Evolutionary conservation across 805 yeast genomes (phyloP).

Genomic region (Maudiozyma serrabonitensis): DNA sequence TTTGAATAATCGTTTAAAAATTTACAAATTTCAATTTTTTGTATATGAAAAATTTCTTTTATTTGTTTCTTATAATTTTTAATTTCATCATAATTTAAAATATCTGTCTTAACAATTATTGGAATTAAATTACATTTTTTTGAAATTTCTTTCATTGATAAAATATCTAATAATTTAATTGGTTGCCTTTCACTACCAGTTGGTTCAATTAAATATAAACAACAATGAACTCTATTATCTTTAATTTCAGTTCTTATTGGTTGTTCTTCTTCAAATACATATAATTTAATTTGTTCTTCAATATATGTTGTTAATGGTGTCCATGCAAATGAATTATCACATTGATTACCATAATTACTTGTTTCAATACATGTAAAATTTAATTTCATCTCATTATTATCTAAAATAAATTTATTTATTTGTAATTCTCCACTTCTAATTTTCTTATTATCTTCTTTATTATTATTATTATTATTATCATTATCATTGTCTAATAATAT

Average conservation of each 20-base stretch:
- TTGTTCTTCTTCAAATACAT: conserved; percentile 69
- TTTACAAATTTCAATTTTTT: conserved; percentile 53
- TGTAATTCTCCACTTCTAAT: not conserved
- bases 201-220: conserved; percentile 74
- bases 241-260: conserved; percentile 43
- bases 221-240: conserved; percentile 74
- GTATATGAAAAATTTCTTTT: conserved; percentile 39
- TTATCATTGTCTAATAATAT: not conserved
- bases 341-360: conserved; percentile 65
- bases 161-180: conserved; percentile 52
- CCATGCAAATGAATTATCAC: conserved; percentile 61
- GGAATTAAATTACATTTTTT: conserved; percentile 75
- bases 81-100: conserved; percentile 45
- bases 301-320: conserved; percentile 59
- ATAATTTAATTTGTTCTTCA: conserved; percentile 66
- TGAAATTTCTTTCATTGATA: conserved; percentile 60
- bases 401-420: conserved; percentile 26
- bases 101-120: conserved; percentile 72
- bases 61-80: conserved; percentile 43
- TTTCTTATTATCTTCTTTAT: not conserved
- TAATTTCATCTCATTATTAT: conserved; percentile 50
- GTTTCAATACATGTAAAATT: conserved; percentile 60
- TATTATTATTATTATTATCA: too few species aligned
- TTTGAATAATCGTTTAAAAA: conserved; percentile 28
- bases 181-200: conserved; percentile 33